Conservation (phyloP, 2,329 filamentous ascomycete genomes). For the Metarhizium sp. region DNA sequence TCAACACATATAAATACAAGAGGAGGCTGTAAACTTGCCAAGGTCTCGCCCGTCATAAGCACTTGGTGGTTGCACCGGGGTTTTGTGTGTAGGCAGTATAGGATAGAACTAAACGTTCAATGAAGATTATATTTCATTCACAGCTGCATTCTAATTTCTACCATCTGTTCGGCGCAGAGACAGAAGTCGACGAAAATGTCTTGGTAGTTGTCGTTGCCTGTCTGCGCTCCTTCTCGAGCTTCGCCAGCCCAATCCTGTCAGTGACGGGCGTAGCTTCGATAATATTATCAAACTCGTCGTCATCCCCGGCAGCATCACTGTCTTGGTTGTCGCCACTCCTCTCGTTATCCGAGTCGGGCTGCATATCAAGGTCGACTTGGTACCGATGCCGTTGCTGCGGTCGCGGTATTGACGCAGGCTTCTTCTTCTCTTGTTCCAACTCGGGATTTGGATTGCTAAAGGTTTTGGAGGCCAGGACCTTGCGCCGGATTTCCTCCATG, state of each 20-base stretch:
- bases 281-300: conserved; percentile 85
- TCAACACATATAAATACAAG: background rate
- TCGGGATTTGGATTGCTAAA: conserved; percentile 53
- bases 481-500: conserved; percentile 86
- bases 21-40: background rate
- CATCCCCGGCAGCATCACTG: conserved; percentile 45
- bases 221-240: conserved; percentile 46
- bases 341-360: conserved; percentile 54
- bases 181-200: conserved; percentile 40
- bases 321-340: conserved; percentile 47
- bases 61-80: too few relatives aligned
- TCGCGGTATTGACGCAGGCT: conserved; percentile 53
- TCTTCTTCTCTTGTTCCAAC: conserved; percentile 38
- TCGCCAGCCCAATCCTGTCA: conserved; percentile 63
- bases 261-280: conserved; percentile 86
- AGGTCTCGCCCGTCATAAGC: background rate
- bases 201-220: conserved; percentile 36
- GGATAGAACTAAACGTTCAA: background rate
- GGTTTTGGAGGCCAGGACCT: conserved; percentile 84
- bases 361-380: conserved; percentile 48
- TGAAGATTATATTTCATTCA: background rate
- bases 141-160: conserved; percentile 15
- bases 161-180: conserved; percentile 40
- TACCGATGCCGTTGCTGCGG: conserved; percentile 36
- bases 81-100: background rate